Percentiles rank a stretch among this genome's conserved stretches.
Conservation (phyloP, 305 asterid species). For the Fraxinus paxiana region DNA sequence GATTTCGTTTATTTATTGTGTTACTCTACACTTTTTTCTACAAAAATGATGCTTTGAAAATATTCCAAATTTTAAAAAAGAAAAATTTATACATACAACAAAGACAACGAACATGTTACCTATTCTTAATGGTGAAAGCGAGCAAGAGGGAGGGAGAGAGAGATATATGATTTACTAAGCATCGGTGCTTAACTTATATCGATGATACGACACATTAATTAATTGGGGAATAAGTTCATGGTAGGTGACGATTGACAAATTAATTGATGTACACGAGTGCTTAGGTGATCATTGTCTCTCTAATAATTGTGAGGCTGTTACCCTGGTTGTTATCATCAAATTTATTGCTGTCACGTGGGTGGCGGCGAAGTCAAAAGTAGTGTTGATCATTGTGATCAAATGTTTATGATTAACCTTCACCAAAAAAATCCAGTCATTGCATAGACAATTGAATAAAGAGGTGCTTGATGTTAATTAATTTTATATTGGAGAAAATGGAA, state of each 20-base stretch:
- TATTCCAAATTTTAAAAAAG: not conserved
- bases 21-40: not conserved
- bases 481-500: not conserved
- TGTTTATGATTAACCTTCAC: not conserved
- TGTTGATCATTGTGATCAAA: not conserved
- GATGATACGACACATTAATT: not conserved
- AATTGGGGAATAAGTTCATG: not conserved
- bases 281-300: not conserved
- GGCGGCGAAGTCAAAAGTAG: not conserved
- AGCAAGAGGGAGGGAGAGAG: not conserved
- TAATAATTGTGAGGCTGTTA: not conserved
- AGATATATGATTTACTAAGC: not conserved
- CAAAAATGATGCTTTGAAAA: not conserved
- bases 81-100: not conserved
- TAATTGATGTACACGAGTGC: not conserved
- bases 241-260: not conserved
- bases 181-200: not conserved
- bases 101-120: not conserved
- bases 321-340: not conserved
- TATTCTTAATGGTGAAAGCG: not conserved
- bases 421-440: not conserved
- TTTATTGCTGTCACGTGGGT: not conserved
- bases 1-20: not conserved
- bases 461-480: not conserved
- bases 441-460: not conserved